Conservation (phyloP, 305 asterid species). For the Fraxinus latifolia region DNA sequence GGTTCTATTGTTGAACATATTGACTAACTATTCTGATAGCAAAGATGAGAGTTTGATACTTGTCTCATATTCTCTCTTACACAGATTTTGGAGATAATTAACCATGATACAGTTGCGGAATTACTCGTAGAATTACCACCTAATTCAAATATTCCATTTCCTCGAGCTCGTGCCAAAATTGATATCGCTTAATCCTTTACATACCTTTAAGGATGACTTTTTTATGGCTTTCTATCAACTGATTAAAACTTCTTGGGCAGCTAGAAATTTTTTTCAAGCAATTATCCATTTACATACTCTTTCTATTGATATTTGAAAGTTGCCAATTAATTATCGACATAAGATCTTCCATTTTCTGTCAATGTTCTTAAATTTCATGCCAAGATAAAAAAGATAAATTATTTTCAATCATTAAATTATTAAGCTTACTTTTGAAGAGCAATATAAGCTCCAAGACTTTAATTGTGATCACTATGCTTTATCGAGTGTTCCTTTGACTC, state of each 20-base stretch:
- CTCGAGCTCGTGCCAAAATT: background rate
- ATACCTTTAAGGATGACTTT: background rate
- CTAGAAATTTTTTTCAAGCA: background rate
- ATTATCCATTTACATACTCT: background rate
- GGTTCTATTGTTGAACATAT: background rate
- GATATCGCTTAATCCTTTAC: background rate
- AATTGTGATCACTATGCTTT: background rate
- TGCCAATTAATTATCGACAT: background rate
- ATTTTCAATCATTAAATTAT: background rate
- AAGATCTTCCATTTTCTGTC: background rate
- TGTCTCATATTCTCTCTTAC: background rate
- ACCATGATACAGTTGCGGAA: background rate
- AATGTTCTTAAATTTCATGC: background rate
- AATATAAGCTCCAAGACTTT: background rate
- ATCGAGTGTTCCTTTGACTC: background rate
- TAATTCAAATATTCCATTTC: background rate
- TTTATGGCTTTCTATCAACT: background rate
- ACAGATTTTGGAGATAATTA: background rate
- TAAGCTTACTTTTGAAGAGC: background rate
- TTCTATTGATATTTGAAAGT: background rate
- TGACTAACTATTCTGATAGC: background rate
- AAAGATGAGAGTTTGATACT: background rate
- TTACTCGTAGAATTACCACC: background rate
- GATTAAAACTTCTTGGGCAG: background rate
- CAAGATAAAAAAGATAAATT: background rate